Base-by-base conservation (phyloP, 805 yeast genomes). In the Candida ovalis region DNA sequence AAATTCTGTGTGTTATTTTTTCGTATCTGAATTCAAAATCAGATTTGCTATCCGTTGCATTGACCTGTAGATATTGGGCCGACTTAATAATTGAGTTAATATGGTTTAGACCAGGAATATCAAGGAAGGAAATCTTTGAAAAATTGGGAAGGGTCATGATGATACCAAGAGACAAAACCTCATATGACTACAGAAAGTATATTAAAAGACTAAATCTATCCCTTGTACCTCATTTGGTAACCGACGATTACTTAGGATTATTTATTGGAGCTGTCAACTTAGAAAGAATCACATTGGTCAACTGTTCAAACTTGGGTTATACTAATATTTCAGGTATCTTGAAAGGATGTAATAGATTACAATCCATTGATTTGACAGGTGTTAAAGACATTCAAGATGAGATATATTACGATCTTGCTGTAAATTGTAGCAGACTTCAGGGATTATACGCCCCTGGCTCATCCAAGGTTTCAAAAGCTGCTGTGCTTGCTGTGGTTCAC, bases 391-490 rank as follows among this genome's bases (percentile, higher is more conserved):
- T 85, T 25, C 70, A 76, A n/a, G 97, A 91, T 69, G 81, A 76
- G 40, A 81, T 90, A 4, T 80, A 89, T 49, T 56, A 67, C 25
- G 80, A 86, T 6, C 72, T 92, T 54, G 89, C 96, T 2, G 61
- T 62, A 8, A 75, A 80, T 58, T 91, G 97, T 65, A 77, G 79
- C 33, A 71, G 92, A 42, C 72, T 92, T 40, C 97, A 92, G 68
- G 97, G 97, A 1, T 71, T 91, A 41, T 91, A 90, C 63, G 94
- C 94, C 0, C 91, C 96, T 1, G 88, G 87, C 5, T 90, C 97
- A 48, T 79, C 78, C 33, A 67, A 72, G n/a, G 83, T 92, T 3
- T 73, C 86, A 5, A 87, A 86, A 52, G 69, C 61, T 3, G 86
- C 92, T 1, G 74, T 92, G 12, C 58, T 78, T 28, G 67, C 68